phyloP scores from a whole-genome alignment of 164 flowering plant species.

The Malania oleifera region DNA sequence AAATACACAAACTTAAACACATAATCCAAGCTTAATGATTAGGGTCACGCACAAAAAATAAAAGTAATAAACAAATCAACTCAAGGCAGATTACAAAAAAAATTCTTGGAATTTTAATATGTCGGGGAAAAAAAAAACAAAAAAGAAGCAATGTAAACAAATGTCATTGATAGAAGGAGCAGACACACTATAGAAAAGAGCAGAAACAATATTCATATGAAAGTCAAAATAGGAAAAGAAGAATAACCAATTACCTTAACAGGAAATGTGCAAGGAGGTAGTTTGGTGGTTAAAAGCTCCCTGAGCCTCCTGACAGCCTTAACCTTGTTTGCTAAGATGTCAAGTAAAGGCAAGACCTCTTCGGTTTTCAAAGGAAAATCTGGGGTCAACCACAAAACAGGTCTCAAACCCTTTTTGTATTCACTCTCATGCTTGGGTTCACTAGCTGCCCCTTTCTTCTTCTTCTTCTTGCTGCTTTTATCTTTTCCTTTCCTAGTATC shows the following conservation, averaged over 20 bases:
- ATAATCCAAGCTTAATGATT: no score
- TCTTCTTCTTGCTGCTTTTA: slow-evolving; percentile 76
- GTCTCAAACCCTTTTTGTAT: slow-evolving; percentile 92
- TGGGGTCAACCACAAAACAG: slow-evolving; percentile 93
- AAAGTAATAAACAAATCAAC: no score
- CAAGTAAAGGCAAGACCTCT: slow-evolving; percentile 89
- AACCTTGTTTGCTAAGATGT: slow-evolving; percentile 95
- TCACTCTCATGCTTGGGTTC: slow-evolving; percentile 90
- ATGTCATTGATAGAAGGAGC: background rate
- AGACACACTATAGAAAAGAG: background rate
- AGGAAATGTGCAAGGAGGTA: slow-evolving; percentile 88
- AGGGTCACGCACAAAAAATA: no score
- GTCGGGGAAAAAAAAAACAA: background rate
- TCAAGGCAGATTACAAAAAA: no score
- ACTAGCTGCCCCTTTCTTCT: slow-evolving; percentile 54
- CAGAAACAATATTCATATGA: background rate
- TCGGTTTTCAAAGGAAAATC: slow-evolving; percentile 94
- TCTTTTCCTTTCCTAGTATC: slow-evolving; percentile 69
- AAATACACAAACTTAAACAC: no score
- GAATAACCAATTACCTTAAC: slow-evolving; percentile 66
- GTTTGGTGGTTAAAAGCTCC: slow-evolving; percentile 93
- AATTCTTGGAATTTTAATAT: no score
- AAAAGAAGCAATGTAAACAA: background rate
- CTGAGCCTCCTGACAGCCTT: slow-evolving; percentile 94
- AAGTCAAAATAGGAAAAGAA: slow-evolving; percentile 3